phyloP scores from a whole-genome alignment of 2,329 filamentous ascomycete genomes.

The Drechslerella coelobrocha region DNA sequence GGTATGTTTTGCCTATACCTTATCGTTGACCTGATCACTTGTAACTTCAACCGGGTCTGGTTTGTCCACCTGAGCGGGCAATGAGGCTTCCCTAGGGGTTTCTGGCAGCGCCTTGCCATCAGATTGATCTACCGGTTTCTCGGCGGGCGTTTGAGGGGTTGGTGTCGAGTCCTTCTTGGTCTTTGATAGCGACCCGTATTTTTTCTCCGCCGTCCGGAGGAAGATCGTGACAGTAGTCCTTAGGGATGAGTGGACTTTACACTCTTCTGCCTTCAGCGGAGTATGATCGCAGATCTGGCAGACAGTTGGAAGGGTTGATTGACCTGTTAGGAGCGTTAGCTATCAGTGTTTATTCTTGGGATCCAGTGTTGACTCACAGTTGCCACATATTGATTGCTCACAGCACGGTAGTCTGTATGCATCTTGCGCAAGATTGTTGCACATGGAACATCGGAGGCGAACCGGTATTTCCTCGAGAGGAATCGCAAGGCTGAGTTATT shows the following conservation, averaged over 20 bases:
- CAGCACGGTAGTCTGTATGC: conserved; percentile 92
- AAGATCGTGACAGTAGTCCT: conserved; percentile 92
- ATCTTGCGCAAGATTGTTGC: conserved; percentile 87
- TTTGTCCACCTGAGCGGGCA: conserved; percentile 29
- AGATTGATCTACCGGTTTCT: conserved; percentile 21
- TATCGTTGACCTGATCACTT: conserved; percentile 20
- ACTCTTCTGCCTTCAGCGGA: conserved; percentile 83
- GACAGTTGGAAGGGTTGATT: conserved; percentile 74
- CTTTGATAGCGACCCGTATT: conserved; percentile 69
- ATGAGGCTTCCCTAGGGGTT: conserved; percentile 20
- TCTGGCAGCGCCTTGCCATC: conserved; percentile 14
- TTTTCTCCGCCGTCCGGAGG: conserved; percentile 88
- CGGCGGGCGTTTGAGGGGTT: conserved; percentile 37
- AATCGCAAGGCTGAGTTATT: conserved; percentile 65
- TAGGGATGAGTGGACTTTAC: conserved; percentile 87
- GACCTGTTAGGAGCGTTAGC: conserved; percentile 64
- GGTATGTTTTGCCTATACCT: conserved; percentile 17
- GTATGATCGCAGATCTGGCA: conserved; percentile 94
- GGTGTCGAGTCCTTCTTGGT: conserved; percentile 58
- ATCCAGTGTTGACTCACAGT: conserved; percentile 68
- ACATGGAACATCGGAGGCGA: conserved; percentile 92
- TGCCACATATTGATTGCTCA: conserved; percentile 90
- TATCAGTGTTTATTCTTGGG: conserved; percentile 9
- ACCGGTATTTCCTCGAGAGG: conserved; percentile 87
- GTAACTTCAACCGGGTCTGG: background rate